phyloP scores from a whole-genome alignment of 208 protist genomes.

The Leishmania gerbilli region DNA sequence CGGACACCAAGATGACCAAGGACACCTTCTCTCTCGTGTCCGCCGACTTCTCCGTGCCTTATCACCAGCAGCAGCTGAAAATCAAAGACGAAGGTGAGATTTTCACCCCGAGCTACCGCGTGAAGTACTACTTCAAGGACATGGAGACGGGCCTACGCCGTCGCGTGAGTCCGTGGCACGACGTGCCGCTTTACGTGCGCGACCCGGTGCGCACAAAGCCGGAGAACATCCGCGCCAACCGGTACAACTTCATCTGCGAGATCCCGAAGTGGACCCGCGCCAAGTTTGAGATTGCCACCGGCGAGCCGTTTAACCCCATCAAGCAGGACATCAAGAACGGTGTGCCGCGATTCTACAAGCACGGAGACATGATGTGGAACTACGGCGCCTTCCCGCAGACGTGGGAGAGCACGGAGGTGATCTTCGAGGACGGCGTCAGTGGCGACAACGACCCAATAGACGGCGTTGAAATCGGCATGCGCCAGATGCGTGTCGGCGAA shows the following conservation, averaged over 20 bases:
- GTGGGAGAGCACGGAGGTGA: constrained; percentile 94
- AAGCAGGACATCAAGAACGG: constrained; percentile 97
- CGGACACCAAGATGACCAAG: constrained; percentile 45
- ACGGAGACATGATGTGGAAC: constrained; percentile 97
- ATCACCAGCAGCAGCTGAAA: constrained; percentile 90
- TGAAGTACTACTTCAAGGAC: constrained; percentile 91
- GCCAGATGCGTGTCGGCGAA: constrained; percentile 81
- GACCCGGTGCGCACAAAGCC: constrained; percentile 89
- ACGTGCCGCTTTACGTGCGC: constrained; percentile 88
- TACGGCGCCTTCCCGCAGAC: constrained; percentile 97
- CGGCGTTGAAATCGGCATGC: constrained; percentile 90
- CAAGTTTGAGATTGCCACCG: constrained; percentile 97
- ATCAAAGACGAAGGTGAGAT: constrained; percentile 81
- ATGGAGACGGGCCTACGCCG: constrained; percentile 72
- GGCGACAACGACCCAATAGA: constrained; percentile 95
- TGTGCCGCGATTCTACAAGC: constrained; percentile 95
- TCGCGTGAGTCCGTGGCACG: constrained; percentile 93
- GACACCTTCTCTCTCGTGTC: constrained; percentile 87
- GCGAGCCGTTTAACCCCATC: constrained; percentile 95
- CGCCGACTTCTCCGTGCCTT: constrained; percentile 87
- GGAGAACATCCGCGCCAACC: constrained; percentile 77
- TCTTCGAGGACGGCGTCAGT: constrained; percentile 76
- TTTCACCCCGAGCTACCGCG: constrained; percentile 92
- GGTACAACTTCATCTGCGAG: constrained; percentile 94
- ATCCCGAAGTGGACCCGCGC: constrained; percentile 95